Percentiles rank a stretch among this genome's conserved stretches.
Evolutionary conservation across 371 early-diverging fungal species (phyloP).

Genomic region (Apophysomyces ossiformis): DNA sequence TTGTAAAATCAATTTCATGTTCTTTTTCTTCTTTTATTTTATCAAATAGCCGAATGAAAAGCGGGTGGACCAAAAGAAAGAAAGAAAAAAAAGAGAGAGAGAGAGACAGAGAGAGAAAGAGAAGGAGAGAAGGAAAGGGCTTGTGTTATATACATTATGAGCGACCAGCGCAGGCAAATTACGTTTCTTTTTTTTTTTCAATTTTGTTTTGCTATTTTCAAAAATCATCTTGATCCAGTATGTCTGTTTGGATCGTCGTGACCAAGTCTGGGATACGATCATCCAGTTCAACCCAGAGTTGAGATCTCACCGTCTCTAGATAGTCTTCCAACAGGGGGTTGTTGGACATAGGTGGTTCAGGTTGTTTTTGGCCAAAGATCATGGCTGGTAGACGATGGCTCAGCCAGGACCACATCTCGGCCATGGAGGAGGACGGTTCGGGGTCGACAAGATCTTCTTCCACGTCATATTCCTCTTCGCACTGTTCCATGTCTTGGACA

Average conservation of each 20-base stretch:
- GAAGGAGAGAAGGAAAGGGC: neutral
- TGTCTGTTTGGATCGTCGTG: neutral
- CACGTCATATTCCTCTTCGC: neutral
- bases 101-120: too few species aligned
- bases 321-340: neutral
- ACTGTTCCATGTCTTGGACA: neutral
- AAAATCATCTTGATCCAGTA: neutral
- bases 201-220: neutral
- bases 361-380: neutral
- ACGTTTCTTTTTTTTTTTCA: too few species aligned
- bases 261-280: neutral
- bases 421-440: neutral
- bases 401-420: constrained; percentile 7
- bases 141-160: neutral
- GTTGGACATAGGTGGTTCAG: neutral
- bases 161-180: constrained; percentile 2
- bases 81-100: neutral
- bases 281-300: constrained; percentile 1
- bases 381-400: neutral
- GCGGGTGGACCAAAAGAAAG: neutral
- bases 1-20: neutral
- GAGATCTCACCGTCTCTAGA: neutral
- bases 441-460: neutral
- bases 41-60: neutral
- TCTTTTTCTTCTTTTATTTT: neutral